Evolutionary conservation across 163 green algal genomes (phyloP), one percentile per base, ranked within the genome.

Genomic region (Coccomyxa subellipsoidea): DNA sequence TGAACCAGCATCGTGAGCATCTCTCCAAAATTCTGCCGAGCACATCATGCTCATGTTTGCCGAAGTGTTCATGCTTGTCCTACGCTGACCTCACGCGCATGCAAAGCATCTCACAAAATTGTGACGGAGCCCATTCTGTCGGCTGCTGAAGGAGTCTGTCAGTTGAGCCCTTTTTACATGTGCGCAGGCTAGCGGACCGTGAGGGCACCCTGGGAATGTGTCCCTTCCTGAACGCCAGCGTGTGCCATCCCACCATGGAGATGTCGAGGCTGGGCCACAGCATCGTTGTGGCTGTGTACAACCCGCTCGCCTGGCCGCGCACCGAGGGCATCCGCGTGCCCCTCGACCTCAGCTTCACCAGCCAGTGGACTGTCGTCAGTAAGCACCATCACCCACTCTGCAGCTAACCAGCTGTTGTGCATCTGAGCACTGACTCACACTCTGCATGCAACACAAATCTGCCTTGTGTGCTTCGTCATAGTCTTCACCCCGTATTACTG

Each of bases 261-360:
- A n/a, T 83, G 75, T 83, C 79, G 4, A 34, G 82, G 36, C 32
- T 38, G 12, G 69, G 73, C 0, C n/a, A 80, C 27, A 39, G 78
- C 71, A 78, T 97, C 34, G 53, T 90, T 34, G 90, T 96, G 6
- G 85, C 92, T 29, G 77, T 88, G 5, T 97, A 96, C 89, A 98
- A 98, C 83, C 83, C 92, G 5, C 82, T 96, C 35, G 89, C 84
- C 5, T 95, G 89, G 91, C 53, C 76, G 2, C 88, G 94, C 0
- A 79, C 40, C 25, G 85, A 90, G 38, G 35, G 84, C 38, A 47
- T 98, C 29, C 82, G 90, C 10, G 83, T 98, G 69, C 94, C 94
- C 5, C 59, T 95, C 27, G 73, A 69, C n/a, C 32, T 37, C 35
- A 31, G 39, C 12, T 25, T 4, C 18, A 54, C 38, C 54, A 79